These are phyloP conservation scores for Camellia lanceoleosa DNA, from an alignment of 148 eudicot genomes.

Conservation along the genomic window DNA sequence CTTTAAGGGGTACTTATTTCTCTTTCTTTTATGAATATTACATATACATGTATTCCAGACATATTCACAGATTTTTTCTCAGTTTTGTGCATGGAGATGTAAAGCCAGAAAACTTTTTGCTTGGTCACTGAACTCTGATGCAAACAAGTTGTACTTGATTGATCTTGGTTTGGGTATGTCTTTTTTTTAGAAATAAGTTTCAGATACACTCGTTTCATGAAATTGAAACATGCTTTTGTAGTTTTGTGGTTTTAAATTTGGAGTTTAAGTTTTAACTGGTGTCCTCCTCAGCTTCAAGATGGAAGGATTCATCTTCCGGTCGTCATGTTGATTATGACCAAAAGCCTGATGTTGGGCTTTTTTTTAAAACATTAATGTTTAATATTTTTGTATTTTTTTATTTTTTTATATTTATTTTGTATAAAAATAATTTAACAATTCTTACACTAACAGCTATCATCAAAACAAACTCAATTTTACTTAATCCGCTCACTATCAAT, in stretches of 20 bases:
- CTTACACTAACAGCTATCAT: too few relatives aligned
- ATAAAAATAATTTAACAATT: too few relatives aligned
- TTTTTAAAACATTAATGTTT: too few relatives aligned
- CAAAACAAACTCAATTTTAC: too few relatives aligned
- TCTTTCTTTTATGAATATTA: not conserved
- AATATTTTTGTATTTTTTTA: too few relatives aligned
- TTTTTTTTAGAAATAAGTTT: slow-evolving; percentile 2
- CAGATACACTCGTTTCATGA: not conserved
- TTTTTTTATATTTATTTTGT: too few relatives aligned
- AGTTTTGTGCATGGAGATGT: slow-evolving; percentile 69
- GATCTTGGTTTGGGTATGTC: slow-evolving; percentile 59
- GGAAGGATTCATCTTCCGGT: slow-evolving; percentile 44
- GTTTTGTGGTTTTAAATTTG: not conserved
- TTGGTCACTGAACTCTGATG: slow-evolving; percentile 55
- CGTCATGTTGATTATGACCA: slow-evolving; percentile 53
- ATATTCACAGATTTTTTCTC: slow-evolving; percentile 5
- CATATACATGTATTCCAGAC: not conserved
- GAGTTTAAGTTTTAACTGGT: slow-evolving; percentile 8
- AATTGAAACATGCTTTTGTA: not conserved
- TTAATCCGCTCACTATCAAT: too few relatives aligned
- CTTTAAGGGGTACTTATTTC: slow-evolving; percentile 38
- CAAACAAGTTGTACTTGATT: slow-evolving; percentile 45
- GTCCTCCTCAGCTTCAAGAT: slow-evolving; percentile 37
- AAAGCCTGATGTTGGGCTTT: slow-evolving; percentile 38
- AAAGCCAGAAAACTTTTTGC: slow-evolving; percentile 62